Conservation (phyloP, 176 grass and related monocot species). For the Rhynchospora breviuscula region DNA sequence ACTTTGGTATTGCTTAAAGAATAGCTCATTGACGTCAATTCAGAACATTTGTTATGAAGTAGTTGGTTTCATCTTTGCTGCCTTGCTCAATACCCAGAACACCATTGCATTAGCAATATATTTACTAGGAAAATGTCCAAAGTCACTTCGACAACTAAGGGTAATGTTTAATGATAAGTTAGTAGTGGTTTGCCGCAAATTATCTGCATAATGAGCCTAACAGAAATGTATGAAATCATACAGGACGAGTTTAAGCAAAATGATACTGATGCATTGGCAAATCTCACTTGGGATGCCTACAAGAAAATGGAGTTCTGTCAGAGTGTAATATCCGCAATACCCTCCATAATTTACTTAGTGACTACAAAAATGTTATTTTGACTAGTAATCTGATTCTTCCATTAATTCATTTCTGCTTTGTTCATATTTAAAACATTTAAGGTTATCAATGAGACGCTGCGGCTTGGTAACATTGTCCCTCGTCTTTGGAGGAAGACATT, state of each 20-base stretch:
- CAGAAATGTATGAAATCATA: background rate
- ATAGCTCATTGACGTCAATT: background rate
- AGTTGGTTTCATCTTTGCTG: constrained; percentile 24
- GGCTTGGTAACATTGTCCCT: constrained; percentile 14
- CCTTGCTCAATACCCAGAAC: constrained; percentile 2
- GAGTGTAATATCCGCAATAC: background rate
- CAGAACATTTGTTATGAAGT: constrained; percentile 16
- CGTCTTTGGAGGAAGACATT: constrained; percentile 15
- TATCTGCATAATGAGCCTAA: background rate
- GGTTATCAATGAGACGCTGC: constrained; percentile 30
- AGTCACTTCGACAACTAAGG: constrained; percentile 24
- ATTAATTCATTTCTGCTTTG: background rate
- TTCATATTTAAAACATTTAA: background rate
- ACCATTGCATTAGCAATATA: constrained; percentile 22
- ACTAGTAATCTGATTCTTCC: background rate
- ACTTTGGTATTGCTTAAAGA: background rate
- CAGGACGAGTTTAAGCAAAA: constrained; percentile 25
- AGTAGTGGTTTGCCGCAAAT: background rate
- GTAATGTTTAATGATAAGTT: constrained; percentile 3
- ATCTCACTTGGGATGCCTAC: constrained; percentile 31
- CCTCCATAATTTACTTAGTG: background rate
- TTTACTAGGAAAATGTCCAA: constrained; percentile 17
- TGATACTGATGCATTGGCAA: background rate
- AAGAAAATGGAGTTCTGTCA: constrained; percentile 33
- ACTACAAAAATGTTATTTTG: background rate